Evolutionary conservation across 257 asterid species (phyloP).

Genomic region (Striga asiatica): DNA sequence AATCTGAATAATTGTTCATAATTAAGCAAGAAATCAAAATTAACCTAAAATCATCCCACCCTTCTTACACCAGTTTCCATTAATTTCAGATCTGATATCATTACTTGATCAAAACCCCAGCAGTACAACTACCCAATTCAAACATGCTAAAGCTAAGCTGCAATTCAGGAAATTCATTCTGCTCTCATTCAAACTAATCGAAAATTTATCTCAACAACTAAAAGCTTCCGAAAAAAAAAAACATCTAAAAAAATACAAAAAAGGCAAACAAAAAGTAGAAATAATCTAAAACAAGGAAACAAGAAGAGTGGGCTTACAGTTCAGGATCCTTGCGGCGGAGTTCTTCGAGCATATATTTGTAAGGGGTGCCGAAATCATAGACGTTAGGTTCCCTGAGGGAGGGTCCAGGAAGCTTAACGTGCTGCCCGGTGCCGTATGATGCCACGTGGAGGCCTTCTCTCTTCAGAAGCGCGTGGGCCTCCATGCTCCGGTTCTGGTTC

Average conservation of each 20-base stretch:
- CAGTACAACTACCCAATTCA: neutral
- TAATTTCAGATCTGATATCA: no score
- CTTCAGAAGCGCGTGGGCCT: conserved; percentile 76
- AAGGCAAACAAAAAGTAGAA: neutral
- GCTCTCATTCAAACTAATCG: neutral
- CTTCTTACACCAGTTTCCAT: no score
- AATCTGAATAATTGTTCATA: no score
- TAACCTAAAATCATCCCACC: neutral
- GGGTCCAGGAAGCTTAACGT: conserved; percentile 99
- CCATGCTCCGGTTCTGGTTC: conserved; percentile 98
- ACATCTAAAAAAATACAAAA: no score
- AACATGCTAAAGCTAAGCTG: neutral
- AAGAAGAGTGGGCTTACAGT: conserved; percentile 26
- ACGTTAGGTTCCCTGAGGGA: conserved; percentile 95
- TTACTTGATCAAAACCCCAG: neutral
- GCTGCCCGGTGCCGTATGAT: conserved; percentile 97
- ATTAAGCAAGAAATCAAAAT: neutral
- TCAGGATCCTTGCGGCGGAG: conserved; percentile 97
- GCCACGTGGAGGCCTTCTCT: conserved; percentile 85
- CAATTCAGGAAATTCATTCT: neutral
- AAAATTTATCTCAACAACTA: neutral
- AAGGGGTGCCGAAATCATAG: conserved; percentile 95
- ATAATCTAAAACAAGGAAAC: neutral
- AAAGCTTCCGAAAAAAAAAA: no score
- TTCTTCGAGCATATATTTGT: conserved; percentile 87